Base-by-base conservation (phyloP, 805 yeast species). In the Brettanomyces sp. region DNA sequence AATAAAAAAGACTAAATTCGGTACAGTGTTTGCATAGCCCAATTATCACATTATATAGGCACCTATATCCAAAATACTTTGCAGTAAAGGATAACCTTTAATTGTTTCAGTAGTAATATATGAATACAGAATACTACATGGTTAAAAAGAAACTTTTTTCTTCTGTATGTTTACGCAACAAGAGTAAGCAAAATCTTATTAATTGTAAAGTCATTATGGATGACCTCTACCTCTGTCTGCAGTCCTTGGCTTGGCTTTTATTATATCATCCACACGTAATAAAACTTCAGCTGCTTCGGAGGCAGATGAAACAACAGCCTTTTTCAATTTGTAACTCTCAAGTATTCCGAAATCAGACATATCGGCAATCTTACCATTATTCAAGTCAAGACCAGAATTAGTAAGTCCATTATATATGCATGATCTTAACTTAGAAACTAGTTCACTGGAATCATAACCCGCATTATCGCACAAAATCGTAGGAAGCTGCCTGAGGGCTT, bases 261-360 rank as follows among this genome's bases (percentile, higher is more conserved):
- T 87, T 54, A 93, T 93, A 66, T 93, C 91, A 64, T 93, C 99
- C 39, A 93, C 99, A 63, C 99, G 80, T 58, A 93, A 70, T 54
- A 93, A 75, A 42, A 93, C 90, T 70, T 93, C 98, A 4, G 98
- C 95, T 32, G 99, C 99, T 70, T 93, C 99, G n/a, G 95, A 74
- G 4, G 99, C 98, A 41, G 95, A 82, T 12, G 89, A 78, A 14
- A 93, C 97, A 13, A 95, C 99, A 2, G 97, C 95, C 52, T 79
- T 75, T 69, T 93, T 93, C 64, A 93, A 76, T 67, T 90, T 91
- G 68, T 76, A 93, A 52, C 95, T 82, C 69, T 93, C 99, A 44
- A 93, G 89, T 55, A 91, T 78, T 22, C 98, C 99, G 55, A 82
- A 67, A 51, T 89, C 93, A 64, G 95, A 79, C 95, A 93, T 91